Base-by-base conservation (phyloP, 2,329 filamentous ascomycete genomes). In the Penicillium sclerotiorum region DNA sequence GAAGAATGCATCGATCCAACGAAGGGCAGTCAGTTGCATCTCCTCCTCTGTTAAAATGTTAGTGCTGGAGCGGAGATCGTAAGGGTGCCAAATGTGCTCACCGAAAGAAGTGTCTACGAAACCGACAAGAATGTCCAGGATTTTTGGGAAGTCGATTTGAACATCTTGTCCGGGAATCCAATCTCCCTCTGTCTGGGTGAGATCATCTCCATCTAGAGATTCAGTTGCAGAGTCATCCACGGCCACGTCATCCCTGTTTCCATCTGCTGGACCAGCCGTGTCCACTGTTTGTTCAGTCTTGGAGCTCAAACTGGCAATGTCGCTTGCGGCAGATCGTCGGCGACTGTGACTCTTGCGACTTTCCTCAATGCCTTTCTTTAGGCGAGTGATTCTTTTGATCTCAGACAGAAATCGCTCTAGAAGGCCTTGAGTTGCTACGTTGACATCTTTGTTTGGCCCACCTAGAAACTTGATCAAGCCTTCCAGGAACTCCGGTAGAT, bases 161-260 rank as follows among this genome's bases (percentile, higher is more conserved):
- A 96, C 91, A 69, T 99, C 94, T 72, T 99, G 94, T 1, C 95
- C 94, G 0, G 95, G 95, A 38, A 97, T 87, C 91, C 93, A 99
- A 66, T 97, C 94, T 52, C 92, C 92, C 61, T 96, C 92, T 37
- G 82, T 85, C 53, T 84, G 85, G 13, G 79, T 74, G 15, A 72
- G 73, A 18, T 79, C 77, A 12, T 81, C 80, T 21, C 85, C 73
- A 52, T 82, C 81, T 4, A 69, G 67, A 25, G 59, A 64, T 3
- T 66, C 71, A 8, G 74, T 73, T 27, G 69, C 76, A 2, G 73
- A 76, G 48, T 80, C 76, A 41, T 70, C 73, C 30, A 79, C 73
- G 5, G 80, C 83, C 51, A 85, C 80, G 36, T 87, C 85, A 9
- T 78, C 74, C 25, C 65, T 71, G 18, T 73, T 69, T 4, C 55